These are phyloP conservation scores for Canariomyces notabilis DNA, from an alignment of 2,329 filamentous ascomycete genomes.

Conservation along the genomic window DNA sequence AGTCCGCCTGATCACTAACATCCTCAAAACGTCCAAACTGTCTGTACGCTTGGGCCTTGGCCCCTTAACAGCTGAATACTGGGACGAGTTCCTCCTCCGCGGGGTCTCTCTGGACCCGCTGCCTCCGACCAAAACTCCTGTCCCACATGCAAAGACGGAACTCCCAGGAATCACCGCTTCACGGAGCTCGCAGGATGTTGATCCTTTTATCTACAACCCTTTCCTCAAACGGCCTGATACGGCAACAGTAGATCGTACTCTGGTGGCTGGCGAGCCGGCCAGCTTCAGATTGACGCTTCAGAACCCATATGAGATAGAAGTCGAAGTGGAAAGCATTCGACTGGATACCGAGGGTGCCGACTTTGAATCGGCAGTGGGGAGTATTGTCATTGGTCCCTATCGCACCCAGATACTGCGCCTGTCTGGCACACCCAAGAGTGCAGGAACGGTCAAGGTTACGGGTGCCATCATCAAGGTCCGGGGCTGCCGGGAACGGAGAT, in stretches of 20 bases:
- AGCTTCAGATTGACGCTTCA: slow-evolving; percentile 80
- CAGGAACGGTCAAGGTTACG: slow-evolving; percentile 67
- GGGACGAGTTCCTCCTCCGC: slow-evolving; percentile 92
- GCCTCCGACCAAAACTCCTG: slow-evolving; percentile 54
- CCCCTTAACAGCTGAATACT: slow-evolving; percentile 76
- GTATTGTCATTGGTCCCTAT: slow-evolving; percentile 71
- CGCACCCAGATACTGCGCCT: slow-evolving; percentile 75
- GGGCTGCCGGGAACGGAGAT: slow-evolving; percentile 75
- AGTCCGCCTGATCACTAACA: slow-evolving; percentile 74
- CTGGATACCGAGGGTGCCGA: slow-evolving; percentile 69
- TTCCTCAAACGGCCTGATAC: slow-evolving; percentile 67
- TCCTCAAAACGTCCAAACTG: slow-evolving; percentile 76
- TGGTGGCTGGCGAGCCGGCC: slow-evolving; percentile 74
- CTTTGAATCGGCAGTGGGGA: slow-evolving; percentile 62
- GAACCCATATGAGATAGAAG: slow-evolving; percentile 89
- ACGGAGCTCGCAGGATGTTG: slow-evolving; percentile 56
- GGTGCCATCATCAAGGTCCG: slow-evolving; percentile 76
- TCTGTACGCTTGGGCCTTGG: slow-evolving; percentile 68
- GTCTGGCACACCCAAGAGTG: slow-evolving; percentile 58
- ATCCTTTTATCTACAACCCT: slow-evolving; percentile 94
- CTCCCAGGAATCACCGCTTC: slow-evolving; percentile 46
- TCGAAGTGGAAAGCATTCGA: slow-evolving; percentile 78
- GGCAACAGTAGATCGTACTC: slow-evolving; percentile 56
- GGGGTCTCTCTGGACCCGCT: slow-evolving; percentile 65
- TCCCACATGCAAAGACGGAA: slow-evolving; percentile 57